A percentile compares a stretch with the other conserved stretches of the same genome.
phyloP scores from a whole-genome alignment of 1,284 basidiomycete genomes.

The Sutorius eximius region DNA sequence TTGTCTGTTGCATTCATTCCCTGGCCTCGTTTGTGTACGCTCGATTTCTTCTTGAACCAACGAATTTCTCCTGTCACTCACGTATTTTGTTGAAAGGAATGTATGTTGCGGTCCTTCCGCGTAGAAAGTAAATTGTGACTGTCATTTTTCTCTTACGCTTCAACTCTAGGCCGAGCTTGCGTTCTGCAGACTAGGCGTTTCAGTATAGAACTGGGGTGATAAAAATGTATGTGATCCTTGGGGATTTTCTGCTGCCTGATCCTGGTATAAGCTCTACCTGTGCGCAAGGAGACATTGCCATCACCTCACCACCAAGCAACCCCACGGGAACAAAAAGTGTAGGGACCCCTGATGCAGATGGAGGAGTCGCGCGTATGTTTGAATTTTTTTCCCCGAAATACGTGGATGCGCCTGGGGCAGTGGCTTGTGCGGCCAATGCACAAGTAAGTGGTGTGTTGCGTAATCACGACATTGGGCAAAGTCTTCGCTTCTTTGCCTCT shows the following conservation, averaged over 20 bases:
- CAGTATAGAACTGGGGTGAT: neutral
- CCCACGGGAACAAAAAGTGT: neutral
- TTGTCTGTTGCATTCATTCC: constrained; percentile 24
- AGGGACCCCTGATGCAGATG: too few species aligned
- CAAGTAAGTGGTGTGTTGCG: neutral
- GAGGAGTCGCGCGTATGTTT: neutral
- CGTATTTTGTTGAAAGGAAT: constrained; percentile 10
- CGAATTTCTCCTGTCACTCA: constrained; percentile 4
- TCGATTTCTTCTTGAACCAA: constrained; percentile 10
- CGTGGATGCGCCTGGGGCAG: neutral
- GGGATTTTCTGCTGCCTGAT: neutral
- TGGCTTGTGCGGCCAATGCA: neutral
- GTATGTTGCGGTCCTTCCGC: constrained; percentile 8
- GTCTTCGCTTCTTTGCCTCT: neutral
- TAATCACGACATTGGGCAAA: neutral
- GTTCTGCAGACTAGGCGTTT: neutral
- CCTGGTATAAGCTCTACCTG: neutral
- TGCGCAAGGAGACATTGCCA: neutral
- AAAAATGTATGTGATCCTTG: neutral
- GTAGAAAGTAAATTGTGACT: constrained; percentile 13
- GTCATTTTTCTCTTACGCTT: constrained; percentile 8
- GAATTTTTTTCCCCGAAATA: neutral
- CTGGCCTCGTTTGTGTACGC: constrained; percentile 12
- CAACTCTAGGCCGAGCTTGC: constrained; percentile 5
- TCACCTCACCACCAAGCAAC: neutral